Percentiles rank a stretch among this genome's conserved stretches.
Conservation (phyloP, 2,329 filamentous ascomycete species). For the Penicillium sclerotiorum region DNA sequence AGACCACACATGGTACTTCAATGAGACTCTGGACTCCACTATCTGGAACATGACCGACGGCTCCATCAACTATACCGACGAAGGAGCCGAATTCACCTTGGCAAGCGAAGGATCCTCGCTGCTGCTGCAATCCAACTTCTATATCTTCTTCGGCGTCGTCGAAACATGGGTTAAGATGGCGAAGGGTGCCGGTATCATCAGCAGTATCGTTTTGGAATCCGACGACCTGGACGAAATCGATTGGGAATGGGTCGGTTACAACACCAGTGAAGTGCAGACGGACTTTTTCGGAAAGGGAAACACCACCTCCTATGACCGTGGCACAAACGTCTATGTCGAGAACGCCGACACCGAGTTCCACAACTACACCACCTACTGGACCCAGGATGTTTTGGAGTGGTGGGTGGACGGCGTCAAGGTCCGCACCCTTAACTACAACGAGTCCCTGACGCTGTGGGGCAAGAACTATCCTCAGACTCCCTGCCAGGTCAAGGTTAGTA, state of each 20-base stretch:
- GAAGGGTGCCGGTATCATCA: slow-evolving; percentile 73
- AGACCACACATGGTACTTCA: slow-evolving; percentile 66
- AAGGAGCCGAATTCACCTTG: slow-evolving; percentile 73
- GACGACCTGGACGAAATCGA: slow-evolving; percentile 87
- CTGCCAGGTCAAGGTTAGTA: slow-evolving; percentile 70
- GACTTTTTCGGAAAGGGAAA: slow-evolving; percentile 97
- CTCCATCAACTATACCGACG: slow-evolving; percentile 59
- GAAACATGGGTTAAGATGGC: slow-evolving; percentile 79
- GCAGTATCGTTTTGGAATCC: slow-evolving; percentile 78
- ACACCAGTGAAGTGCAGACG: slow-evolving; percentile 60
- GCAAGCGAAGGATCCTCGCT: slow-evolving; percentile 72
- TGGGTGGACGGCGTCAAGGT: slow-evolving; percentile 63
- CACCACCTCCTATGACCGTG: slow-evolving; percentile 75
- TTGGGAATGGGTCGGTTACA: slow-evolving; percentile 56
- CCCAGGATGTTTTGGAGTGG: slow-evolving; percentile 65
- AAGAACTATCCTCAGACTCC: slow-evolving; percentile 71
- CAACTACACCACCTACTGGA: slow-evolving; percentile 66
- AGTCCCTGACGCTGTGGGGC: slow-evolving; percentile 54
- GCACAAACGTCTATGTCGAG: slow-evolving; percentile 69
- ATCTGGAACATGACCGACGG: slow-evolving; percentile 73
- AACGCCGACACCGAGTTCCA: slow-evolving; percentile 58
- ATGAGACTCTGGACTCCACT: slow-evolving; percentile 58
- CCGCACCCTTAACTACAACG: slow-evolving; percentile 62
- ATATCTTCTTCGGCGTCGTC: slow-evolving; percentile 82
- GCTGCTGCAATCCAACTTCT: slow-evolving; percentile 77